Percentiles rank a stretch among this genome's conserved stretches.
Conservation (phyloP, 1,139 yeast species). For the Geotrichum restrictum region DNA sequence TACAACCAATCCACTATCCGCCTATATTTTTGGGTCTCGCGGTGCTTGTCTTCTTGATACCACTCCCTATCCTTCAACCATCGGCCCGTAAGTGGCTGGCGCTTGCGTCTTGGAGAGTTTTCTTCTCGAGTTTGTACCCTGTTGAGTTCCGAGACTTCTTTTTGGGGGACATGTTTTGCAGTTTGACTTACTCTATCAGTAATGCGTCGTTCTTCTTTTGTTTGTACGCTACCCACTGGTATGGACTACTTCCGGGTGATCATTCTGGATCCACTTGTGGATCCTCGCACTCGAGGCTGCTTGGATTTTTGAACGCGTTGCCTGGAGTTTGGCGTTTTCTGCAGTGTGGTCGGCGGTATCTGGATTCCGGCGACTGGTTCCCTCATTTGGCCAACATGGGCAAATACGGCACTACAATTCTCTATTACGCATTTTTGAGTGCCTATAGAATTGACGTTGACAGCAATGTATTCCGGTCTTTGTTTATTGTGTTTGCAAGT, state of each 20-base stretch:
- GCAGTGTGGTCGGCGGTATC: conserved; percentile 87
- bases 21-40: conserved; percentile 64
- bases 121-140: conserved; percentile 82
- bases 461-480: conserved; percentile 46
- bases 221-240: conserved; percentile 68
- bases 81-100: conserved; percentile 70
- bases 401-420: conserved; percentile 64
- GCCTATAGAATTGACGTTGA: conserved; percentile 62
- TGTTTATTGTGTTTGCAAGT: conserved; percentile 69
- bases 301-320: conserved; percentile 79
- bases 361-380: conserved; percentile 92
- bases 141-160: conserved; percentile 94
- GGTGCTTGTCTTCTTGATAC: conserved; percentile 52
- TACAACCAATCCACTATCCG: conserved; percentile 75
- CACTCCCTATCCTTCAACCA: conserved; percentile 53
- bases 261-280: conserved; percentile 59
- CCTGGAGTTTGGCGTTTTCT: conserved; percentile 89
- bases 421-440: conserved; percentile 72
- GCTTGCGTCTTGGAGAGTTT: conserved; percentile 64
- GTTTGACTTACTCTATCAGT: conserved; percentile 82
- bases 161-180: conserved; percentile 83
- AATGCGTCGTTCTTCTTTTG: conserved; percentile 84
- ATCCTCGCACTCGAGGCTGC: conserved; percentile 62
- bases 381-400: conserved; percentile 93
- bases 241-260: conserved; percentile 40